Evolutionary conservation across 2,329 filamentous ascomycete species (phyloP), one percentile per base, ranked within the genome.

Genomic region (Monilinia aucupariae): DNA sequence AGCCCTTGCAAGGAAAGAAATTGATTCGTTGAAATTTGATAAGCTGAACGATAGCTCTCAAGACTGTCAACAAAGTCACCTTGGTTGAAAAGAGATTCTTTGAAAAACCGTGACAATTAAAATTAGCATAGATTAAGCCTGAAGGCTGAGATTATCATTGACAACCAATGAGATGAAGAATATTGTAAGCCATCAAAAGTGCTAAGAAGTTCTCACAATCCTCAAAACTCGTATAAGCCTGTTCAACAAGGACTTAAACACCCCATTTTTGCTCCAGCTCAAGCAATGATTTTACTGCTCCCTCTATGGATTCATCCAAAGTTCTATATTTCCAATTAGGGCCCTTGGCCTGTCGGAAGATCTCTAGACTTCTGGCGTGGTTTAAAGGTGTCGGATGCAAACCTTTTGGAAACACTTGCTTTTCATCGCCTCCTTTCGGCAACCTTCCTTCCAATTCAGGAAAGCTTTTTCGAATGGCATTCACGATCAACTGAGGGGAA

Each of bases 401-500:
- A 8, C 67, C 68, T 10, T 62, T 30, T 13, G 71, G 69, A 20
- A 71, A 62, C 7, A 66, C 64, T 56, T 69, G 60, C 1, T 53
- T 63, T 15, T 70, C 71, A 25, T 79, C 77, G 2, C 77, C 75
- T 1, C 72, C 69, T 30, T 81, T 80, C 4, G 60, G 60, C 64
- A 85, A 69, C 59, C 75, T 70, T 9, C 74, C 76, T 65, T 77
- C 76, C 66, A 82, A 77, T 66, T 83, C 73, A 0, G 82, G 82
- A 65, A 82, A 83, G 61, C 79, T 72, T 65, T 80, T 79, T 61
- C 77, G 75, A 52, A 88, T 78, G 49, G 82, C 76, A 58, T 83
- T 77, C 0, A 79, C 79, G 43, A 86, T 80, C 68, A 80, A 76
- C 69, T 81, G 80, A 71, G 87, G 87, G 52, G 78, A 80, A 69